Conservation (phyloP, 768 basidiomycete genomes). For the Leccinum variicolor region DNA sequence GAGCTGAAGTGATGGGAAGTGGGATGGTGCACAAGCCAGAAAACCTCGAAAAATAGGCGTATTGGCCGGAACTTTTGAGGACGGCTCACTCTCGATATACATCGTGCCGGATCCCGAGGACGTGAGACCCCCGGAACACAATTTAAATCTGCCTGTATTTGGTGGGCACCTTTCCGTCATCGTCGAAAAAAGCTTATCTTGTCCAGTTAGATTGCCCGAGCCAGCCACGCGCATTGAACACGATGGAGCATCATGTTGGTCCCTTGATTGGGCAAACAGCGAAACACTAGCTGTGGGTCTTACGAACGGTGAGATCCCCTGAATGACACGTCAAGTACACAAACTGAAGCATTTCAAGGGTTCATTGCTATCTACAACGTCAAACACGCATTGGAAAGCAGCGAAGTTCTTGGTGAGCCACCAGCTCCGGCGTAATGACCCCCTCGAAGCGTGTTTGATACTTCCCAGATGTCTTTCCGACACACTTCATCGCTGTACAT, state of each 20-base stretch:
- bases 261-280: conserved; percentile 89
- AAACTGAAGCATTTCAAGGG: conserved; percentile 33
- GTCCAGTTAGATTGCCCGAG: conserved; percentile 52
- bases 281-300: conserved; percentile 79
- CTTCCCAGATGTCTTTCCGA: conserved; percentile 49
- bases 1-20: conserved; percentile 13
- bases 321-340: not conserved
- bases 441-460: not conserved
- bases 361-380: conserved; percentile 58
- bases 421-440: not conserved
- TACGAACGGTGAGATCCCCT: conserved; percentile 59
- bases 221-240: conserved; percentile 73
- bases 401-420: conserved; percentile 31
- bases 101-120: conserved; percentile 76
- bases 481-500: conserved; percentile 70
- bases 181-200: not conserved
- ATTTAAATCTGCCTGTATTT: conserved; percentile 40
- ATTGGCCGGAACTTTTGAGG: conserved; percentile 80
- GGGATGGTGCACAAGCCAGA: conserved; percentile 18
- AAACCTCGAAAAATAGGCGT: conserved; percentile 70
- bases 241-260: conserved; percentile 72
- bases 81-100: conserved; percentile 80
- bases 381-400: conserved; percentile 38
- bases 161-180: conserved; percentile 37
- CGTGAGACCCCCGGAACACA: conserved; percentile 30